Percentiles rank a stretch among this genome's conserved stretches.
These are phyloP conservation scores for Nicotiana tomentosiformis DNA, from an alignment of 257 asterid genomes.

Conservation along the genomic window DNA sequence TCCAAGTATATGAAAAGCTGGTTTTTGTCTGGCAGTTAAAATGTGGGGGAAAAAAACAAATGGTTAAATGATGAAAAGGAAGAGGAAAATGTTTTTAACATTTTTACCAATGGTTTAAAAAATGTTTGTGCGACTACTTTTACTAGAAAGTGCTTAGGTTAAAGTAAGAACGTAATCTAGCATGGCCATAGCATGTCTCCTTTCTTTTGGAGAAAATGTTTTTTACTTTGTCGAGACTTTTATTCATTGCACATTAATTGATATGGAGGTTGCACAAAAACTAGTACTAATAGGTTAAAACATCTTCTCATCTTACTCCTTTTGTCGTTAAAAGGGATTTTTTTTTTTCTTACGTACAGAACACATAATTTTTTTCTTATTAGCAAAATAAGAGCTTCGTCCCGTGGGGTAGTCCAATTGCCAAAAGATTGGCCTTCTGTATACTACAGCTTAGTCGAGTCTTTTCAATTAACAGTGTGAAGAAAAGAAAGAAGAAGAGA, in stretches of 20 bases:
- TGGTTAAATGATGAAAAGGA: too few relatives aligned
- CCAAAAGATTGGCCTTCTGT: not conserved
- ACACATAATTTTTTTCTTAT: not conserved
- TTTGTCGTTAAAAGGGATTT: not conserved
- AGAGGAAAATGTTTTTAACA: not conserved
- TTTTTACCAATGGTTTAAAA: not conserved
- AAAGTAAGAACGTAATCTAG: not conserved
- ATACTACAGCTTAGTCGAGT: not conserved
- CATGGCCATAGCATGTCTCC: not conserved
- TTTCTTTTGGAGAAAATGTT: not conserved
- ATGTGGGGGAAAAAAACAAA: not conserved
- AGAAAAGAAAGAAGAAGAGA: not conserved
- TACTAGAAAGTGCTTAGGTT: not conserved
- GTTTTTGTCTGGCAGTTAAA: not conserved
- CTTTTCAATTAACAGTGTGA: not conserved
- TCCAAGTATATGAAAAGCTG: not conserved
- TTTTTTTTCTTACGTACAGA: not conserved
- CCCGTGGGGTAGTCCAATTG: not conserved
- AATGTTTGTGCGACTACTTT: too few relatives aligned
- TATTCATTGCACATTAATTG: too few relatives aligned
- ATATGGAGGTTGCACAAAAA: not conserved
- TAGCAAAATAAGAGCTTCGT: not conserved
- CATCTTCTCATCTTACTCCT: not conserved
- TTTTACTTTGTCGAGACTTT: not conserved
- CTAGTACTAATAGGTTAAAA: not conserved